Percentiles rank a stretch among this genome's conserved stretches.
phyloP scores from a whole-genome alignment of 169 alveolate genomes.

The Eimeria brunetti region DNA sequence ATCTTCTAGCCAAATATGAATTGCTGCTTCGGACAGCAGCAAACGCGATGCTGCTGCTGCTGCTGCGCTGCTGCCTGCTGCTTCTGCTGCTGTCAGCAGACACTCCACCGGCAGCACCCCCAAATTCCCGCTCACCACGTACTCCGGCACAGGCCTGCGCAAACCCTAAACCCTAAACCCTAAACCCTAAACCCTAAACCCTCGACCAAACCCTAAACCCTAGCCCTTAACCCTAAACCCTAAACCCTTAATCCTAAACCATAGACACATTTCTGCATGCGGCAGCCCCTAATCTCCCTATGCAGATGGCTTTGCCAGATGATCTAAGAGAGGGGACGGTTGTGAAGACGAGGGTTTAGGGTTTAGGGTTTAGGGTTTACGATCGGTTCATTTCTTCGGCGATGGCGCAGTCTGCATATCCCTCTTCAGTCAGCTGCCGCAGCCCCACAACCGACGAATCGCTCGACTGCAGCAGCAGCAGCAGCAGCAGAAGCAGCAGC shows the following conservation, averaged over 20 bases:
- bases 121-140: conserved; percentile 33
- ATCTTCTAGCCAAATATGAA: conserved; percentile 34
- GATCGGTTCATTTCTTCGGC: conserved; percentile 36
- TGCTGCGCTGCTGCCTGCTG: neutral
- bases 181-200: conserved; percentile 11
- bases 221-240: neutral
- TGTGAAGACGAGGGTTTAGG: neutral
- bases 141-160: conserved; percentile 45
- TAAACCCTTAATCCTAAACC: neutral
- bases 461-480: no score
- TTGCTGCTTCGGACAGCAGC: conserved; percentile 24
- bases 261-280: neutral
- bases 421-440: conserved; percentile 39
- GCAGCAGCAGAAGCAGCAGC: no score
- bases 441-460: no score
- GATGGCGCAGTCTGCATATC: conserved; percentile 39
- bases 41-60: conserved; percentile 1
- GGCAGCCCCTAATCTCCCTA: neutral
- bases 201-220: neutral
- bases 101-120: conserved; percentile 50
- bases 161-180: conserved; percentile 46
- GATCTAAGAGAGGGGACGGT: neutral
- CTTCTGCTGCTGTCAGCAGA: conserved; percentile 28
- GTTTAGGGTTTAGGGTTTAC: neutral
- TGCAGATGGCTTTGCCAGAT: neutral